These are phyloP conservation scores for Gentiana macrophylla DNA, from an alignment of 257 asterid genomes.

Conservation along the genomic window DNA sequence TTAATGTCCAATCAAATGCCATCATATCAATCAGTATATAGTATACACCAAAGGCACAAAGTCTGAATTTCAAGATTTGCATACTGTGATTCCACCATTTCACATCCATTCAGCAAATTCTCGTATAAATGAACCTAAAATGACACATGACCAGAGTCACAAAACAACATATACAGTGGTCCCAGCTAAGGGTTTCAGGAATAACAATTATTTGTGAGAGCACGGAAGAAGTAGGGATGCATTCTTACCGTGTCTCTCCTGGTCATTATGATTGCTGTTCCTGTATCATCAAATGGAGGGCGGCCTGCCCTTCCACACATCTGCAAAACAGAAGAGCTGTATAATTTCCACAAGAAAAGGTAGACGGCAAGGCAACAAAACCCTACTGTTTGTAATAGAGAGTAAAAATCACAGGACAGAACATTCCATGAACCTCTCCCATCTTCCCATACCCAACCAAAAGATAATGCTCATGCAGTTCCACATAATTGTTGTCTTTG, in stretches of 20 bases:
- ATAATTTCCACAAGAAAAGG: constrained; percentile 16
- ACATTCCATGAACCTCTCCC: constrained; percentile 2
- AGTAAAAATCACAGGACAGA: background rate
- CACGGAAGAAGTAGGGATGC: background rate
- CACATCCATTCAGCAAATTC: constrained; percentile 87
- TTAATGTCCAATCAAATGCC: constrained; percentile 12
- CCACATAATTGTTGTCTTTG: background rate
- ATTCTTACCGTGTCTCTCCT: constrained; percentile 77
- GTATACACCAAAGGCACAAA: constrained; percentile 6
- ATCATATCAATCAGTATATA: constrained; percentile 2
- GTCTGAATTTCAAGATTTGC: constrained; percentile 26
- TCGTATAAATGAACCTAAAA: constrained; percentile 87
- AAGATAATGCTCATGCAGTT: background rate
- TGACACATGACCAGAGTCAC: constrained; percentile 6
- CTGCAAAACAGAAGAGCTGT: constrained; percentile 28
- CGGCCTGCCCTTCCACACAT: constrained; percentile 99
- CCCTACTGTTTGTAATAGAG: background rate
- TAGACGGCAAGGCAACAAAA: background rate
- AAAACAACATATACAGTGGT: constrained; percentile 6
- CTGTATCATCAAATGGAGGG: constrained; percentile 96
- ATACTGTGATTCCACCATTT: constrained; percentile 98
- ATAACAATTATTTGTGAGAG: background rate
- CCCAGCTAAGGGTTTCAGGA: background rate
- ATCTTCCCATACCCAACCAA: constrained; percentile 1
- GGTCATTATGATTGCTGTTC: constrained; percentile 93